Conservation (phyloP, 75 land plant genomes). For the Pinus taeda region DNA sequence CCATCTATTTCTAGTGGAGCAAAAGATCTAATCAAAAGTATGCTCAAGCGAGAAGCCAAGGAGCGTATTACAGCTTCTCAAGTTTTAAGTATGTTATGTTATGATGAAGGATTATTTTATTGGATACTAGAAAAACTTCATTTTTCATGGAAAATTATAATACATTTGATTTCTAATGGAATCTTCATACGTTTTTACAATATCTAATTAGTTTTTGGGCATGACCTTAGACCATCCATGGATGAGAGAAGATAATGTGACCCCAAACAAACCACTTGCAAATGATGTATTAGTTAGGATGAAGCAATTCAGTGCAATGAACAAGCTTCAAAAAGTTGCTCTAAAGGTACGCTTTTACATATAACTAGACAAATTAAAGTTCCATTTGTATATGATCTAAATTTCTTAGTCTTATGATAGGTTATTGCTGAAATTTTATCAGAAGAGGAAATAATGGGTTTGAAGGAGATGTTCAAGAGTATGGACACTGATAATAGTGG, state of each 20-base stretch:
- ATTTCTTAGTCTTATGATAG: conserved; percentile 19
- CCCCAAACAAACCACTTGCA: conserved; percentile 89
- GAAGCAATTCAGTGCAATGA: conserved; percentile 98
- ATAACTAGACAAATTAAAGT: neutral
- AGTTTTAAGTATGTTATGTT: conserved; percentile 58
- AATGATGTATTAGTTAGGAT: conserved; percentile 80
- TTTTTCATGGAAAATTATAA: too few relatives aligned
- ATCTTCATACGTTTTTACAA: too few relatives aligned
- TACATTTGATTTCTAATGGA: too few relatives aligned
- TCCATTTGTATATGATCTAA: too few relatives aligned
- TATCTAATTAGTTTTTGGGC: too few relatives aligned
- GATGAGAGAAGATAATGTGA: conserved; percentile 85
- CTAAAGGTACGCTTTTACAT: conserved; percentile 45
- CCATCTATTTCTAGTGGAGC: conserved; percentile 76
- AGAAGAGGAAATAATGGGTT: conserved; percentile 77
- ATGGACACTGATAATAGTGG: conserved; percentile 79
- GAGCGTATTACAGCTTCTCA: conserved; percentile 62
- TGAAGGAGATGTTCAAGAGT: conserved; percentile 70
- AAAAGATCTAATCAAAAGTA: conserved; percentile 84
- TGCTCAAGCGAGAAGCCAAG: conserved; percentile 67
- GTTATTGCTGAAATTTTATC: conserved; percentile 74
- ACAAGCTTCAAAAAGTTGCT: conserved; percentile 94
- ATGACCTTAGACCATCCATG: conserved; percentile 81
- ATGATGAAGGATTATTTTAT: neutral
- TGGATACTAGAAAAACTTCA: too few relatives aligned